Base-by-base conservation (phyloP, 2,329 filamentous ascomycete genomes). In the Dryadomyces quercus-mongolicae region DNA sequence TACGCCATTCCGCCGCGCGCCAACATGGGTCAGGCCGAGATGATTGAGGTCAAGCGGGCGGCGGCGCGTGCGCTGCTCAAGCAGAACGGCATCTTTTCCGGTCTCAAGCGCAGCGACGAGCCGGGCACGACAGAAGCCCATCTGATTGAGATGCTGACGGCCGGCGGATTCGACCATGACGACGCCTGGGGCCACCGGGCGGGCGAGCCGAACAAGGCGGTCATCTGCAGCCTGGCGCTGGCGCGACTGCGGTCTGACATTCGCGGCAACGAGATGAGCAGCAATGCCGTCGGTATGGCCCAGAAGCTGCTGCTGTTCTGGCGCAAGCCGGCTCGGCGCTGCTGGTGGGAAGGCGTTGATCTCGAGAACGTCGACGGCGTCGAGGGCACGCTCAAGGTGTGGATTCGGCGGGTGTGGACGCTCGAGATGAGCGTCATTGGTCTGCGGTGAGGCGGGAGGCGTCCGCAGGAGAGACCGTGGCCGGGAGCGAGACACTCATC, bases 311-410 rank as follows among this genome's bases (percentile, higher is more conserved):
- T 98, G 15, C 78, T 98, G 3, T 98, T 98, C 74, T 98, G 93
- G 93, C 82, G 93, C 60, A 98, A 98, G 71, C 93, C 93, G 16
- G 93, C 93, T 15, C 77, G 93, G 57, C 81, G 93, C 67, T 98
- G 93, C 75, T 98, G 93, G 93, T 98, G 93, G 93, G 93, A 98
- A 68, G 93, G 93, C 22, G 86, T 98, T 42, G 91, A 97, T 68
- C 76, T 98, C 47, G 82, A 93, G 18, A 78, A 88, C 60, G 87
- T 98, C 13, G 89, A 94, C 51, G 93, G 93, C 15, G 86, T 97
- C 8, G 82, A 95, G 52, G 92, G 91, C 52, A 88, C 85, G 67
- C 77, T 98, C 61, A 98, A 98, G 72, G 90, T 98, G 56, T 98
- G 93, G 93, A 97, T 98, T 67, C 80, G 93, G 65, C 81, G 93